Percentiles rank a stretch among this genome's conserved stretches.
Conservation (phyloP, 2,329 filamentous ascomycete genomes). For the Phoma herbarum region DNA sequence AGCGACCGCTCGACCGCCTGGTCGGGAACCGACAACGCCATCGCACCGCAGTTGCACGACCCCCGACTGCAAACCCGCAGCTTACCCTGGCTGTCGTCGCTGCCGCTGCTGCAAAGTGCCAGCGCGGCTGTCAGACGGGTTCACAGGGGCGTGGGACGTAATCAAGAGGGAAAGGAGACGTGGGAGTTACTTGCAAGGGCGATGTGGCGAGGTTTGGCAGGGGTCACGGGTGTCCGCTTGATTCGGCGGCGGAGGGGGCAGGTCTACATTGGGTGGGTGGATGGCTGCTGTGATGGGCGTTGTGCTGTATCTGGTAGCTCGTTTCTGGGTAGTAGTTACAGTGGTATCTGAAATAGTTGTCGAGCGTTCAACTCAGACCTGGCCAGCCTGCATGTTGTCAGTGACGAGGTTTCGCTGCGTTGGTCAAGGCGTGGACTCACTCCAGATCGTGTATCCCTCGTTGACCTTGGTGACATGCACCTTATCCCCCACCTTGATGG, state of each 20-base stretch:
- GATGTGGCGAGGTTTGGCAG: slow-evolving; percentile 11
- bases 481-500: slow-evolving; percentile 53
- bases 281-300: neutral
- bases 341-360: neutral
- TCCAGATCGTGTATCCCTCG: slow-evolving; percentile 53
- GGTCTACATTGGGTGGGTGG: neutral
- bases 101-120: neutral
- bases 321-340: neutral
- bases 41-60: neutral
- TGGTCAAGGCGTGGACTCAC: slow-evolving; percentile 50
- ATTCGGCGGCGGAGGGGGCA: neutral
- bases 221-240: no score
- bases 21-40: slow-evolving; percentile 4
- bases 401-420: neutral
- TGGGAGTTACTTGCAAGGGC: neutral
- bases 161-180: neutral
- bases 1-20: neutral
- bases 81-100: neutral
- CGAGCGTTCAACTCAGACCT: slow-evolving; percentile 1
- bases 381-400: slow-evolving; percentile 15
- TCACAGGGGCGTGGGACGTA: no score
- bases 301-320: neutral
- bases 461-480: slow-evolving; percentile 54
- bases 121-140: neutral
- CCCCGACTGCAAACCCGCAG: neutral